A percentile compares a stretch with the other conserved stretches of the same genome.
phyloP scores from a whole-genome alignment of 176 grass and related monocot species.

The Miscanthus lutarioriparius region DNA sequence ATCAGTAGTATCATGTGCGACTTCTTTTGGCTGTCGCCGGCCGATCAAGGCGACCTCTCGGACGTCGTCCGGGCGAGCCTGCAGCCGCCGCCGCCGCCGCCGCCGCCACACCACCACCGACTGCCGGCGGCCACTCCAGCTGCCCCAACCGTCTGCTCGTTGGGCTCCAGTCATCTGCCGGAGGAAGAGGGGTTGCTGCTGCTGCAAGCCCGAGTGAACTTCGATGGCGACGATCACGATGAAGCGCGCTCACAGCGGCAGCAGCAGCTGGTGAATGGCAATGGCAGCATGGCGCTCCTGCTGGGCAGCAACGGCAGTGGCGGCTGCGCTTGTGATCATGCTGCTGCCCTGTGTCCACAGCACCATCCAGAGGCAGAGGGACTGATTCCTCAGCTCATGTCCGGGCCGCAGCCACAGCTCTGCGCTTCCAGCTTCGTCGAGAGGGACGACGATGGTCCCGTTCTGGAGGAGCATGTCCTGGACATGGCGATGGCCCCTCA shows the following conservation, averaged over 20 bases:
- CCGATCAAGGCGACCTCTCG: slow-evolving; percentile 73
- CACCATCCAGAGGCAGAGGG: background rate
- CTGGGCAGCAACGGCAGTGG: background rate
- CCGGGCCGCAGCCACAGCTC: background rate
- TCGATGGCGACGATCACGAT: background rate
- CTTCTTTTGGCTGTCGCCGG: slow-evolving; percentile 67
- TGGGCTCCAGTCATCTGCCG: background rate
- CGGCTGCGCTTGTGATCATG: background rate
- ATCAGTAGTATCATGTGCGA: slow-evolving; percentile 59
- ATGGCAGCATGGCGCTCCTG: slow-evolving; percentile 1
- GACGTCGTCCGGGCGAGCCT: slow-evolving; percentile 58
- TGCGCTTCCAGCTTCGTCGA: background rate
- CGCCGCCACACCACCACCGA: background rate
- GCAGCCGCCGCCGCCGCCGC: background rate
- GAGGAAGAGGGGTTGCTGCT: background rate
- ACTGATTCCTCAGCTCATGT: background rate
- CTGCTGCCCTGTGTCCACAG: background rate
- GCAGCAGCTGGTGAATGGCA: background rate
- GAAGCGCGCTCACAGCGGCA: background rate
- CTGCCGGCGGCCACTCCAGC: background rate
- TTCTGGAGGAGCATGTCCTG: slow-evolving; percentile 20
- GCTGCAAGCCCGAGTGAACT: background rate
- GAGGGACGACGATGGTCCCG: slow-evolving; percentile 11
- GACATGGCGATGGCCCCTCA: slow-evolving; percentile 18
- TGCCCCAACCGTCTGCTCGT: background rate